Evolutionary conservation across 441 rosid genomes (phyloP).

Genomic region (Gossypium lobatum): DNA sequence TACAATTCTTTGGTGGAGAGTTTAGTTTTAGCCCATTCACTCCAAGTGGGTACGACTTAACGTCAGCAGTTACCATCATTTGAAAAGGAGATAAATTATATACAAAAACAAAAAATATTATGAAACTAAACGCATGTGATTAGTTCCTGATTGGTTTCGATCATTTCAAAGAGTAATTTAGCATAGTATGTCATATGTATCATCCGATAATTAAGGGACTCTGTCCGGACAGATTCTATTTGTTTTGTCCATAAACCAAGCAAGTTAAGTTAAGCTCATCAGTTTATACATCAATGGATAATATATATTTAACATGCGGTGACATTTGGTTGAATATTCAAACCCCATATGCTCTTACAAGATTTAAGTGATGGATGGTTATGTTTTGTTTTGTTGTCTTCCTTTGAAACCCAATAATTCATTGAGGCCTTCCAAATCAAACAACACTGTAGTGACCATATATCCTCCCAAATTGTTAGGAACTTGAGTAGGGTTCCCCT

Average conservation of each 20-base stretch:
- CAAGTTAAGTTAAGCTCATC: not conserved
- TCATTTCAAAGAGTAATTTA: too few relatives aligned
- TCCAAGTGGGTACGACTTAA: not conserved
- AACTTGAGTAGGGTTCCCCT: not conserved
- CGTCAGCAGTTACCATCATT: not conserved
- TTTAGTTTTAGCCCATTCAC: not conserved
- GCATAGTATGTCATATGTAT: not conserved
- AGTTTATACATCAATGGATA: not conserved
- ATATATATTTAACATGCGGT: not conserved
- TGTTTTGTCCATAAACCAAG: not conserved
- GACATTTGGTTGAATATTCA: not conserved
- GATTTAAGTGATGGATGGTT: not conserved
- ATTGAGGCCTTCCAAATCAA: slow-evolving; percentile 10
- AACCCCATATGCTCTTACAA: slow-evolving; percentile 6
- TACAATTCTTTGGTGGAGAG: not conserved
- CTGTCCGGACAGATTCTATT: not conserved
- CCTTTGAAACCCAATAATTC: not conserved
- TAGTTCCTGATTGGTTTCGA: too few relatives aligned
- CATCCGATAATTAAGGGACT: not conserved
- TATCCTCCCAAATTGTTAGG: not conserved
- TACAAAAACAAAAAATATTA: not conserved
- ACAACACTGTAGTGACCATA: not conserved
- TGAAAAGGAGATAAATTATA: not conserved
- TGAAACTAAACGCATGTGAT: too few relatives aligned
- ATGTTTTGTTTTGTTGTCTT: not conserved